A percentile compares a stretch with the other conserved stretches of the same genome.
Evolutionary conservation across 345 rosid genomes (phyloP).

Genomic region (Brassica carinata): DNA sequence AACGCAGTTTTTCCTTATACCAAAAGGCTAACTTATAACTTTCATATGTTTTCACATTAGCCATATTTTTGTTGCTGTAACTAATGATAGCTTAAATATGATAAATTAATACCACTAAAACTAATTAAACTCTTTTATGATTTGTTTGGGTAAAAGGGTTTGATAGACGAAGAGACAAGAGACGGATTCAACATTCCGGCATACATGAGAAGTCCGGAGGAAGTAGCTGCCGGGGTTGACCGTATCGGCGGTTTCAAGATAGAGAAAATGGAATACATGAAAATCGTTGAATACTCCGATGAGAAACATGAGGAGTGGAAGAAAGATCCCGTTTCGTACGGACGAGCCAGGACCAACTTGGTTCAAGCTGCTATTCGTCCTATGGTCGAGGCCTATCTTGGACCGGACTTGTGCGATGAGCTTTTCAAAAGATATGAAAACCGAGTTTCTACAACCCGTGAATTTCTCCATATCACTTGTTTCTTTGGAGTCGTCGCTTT

Average conservation of each 20-base stretch:
- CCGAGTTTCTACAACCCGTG: constrained; percentile 45
- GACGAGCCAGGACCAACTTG: constrained; percentile 54
- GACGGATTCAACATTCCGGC: constrained; percentile 63
- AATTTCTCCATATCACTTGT: constrained; percentile 51
- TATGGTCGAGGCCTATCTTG: constrained; percentile 53
- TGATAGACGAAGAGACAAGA: constrained; percentile 56
- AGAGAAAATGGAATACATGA: constrained; percentile 50
- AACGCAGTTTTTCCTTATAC: not conserved
- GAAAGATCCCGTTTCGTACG: constrained; percentile 53
- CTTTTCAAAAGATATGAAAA: constrained; percentile 49
- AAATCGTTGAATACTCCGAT: constrained; percentile 46
- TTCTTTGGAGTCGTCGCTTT: constrained; percentile 55
- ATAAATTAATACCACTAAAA: not conserved
- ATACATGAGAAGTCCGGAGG: constrained; percentile 62
- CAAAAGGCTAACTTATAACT: not conserved
- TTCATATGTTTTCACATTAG: not conserved
- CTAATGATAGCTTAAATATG: not conserved
- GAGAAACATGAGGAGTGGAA: constrained; percentile 57
- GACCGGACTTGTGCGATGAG: constrained; percentile 48
- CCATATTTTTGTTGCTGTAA: not conserved
- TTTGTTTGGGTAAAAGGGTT: constrained; percentile 40
- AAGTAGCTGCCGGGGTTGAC: constrained; percentile 49
- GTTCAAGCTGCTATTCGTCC: constrained; percentile 58
- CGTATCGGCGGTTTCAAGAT: constrained; percentile 58
- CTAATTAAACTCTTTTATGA: not conserved